Conservation (phyloP, 2,329 filamentous ascomycete genomes). For the Gremmenia infestans region DNA sequence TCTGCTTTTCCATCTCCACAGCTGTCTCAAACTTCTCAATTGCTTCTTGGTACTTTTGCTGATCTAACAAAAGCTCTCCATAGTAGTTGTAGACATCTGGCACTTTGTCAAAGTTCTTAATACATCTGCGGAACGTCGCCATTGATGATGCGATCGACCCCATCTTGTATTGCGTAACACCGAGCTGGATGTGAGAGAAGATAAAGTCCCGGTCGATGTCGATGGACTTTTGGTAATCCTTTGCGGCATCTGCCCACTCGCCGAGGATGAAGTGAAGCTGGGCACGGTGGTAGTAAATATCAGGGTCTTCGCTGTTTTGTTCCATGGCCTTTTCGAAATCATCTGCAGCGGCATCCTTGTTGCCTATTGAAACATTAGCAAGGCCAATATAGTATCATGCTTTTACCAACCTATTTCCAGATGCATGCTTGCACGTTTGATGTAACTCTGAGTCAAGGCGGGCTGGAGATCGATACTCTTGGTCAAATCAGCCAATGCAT, state of each 20-base stretch:
- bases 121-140: conserved; percentile 94
- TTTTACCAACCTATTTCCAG: conserved; percentile 71
- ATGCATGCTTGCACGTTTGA: conserved; percentile 98
- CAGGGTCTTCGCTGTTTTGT: conserved; percentile 83
- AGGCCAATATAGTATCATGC: not conserved
- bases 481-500: conserved; percentile 79
- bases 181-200: conserved; percentile 98
- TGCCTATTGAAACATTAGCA: conserved; percentile 48
- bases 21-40: conserved; percentile 98
- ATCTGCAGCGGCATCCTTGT: conserved; percentile 77
- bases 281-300: conserved; percentile 98
- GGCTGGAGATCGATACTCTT: conserved; percentile 91
- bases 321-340: conserved; percentile 84
- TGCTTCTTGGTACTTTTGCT: conserved; percentile 90
- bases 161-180: conserved; percentile 99
- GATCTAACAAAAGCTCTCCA: conserved; percentile 91
- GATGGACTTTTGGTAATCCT: conserved; percentile 99
- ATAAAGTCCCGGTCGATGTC: conserved; percentile 95
- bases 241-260: conserved; percentile 88
- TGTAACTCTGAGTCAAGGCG: conserved; percentile 88
- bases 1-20: conserved; percentile 97
- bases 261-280: conserved; percentile 97
- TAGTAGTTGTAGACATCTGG: conserved; percentile 99
- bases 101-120: conserved; percentile 97
- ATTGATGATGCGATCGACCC: conserved; percentile 95